phyloP scores from a whole-genome alignment of 345 rosid species.

The Brassica incana region DNA sequence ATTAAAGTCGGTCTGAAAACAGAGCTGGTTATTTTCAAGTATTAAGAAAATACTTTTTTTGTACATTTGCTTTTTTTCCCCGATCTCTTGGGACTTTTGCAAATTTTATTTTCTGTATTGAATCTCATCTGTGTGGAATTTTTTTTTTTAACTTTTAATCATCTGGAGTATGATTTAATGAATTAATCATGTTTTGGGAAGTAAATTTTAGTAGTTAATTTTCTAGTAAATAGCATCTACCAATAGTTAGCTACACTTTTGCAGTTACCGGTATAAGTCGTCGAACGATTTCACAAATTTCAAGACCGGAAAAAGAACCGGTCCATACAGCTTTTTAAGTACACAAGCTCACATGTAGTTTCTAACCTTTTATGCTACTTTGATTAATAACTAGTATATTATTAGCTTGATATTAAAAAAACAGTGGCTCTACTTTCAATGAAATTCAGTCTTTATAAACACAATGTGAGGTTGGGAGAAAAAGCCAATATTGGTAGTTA shows the following conservation, averaged over 20 bases:
- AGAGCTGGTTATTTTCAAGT: neutral
- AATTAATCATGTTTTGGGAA: neutral
- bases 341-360: conserved; percentile 34
- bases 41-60: conserved; percentile 1
- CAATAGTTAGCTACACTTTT: neutral
- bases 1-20: conserved; percentile 24
- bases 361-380: conserved; percentile 27
- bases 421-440: conserved; percentile 33
- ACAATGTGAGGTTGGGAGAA: conserved; percentile 22
- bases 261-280: conserved; percentile 16
- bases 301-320: conserved; percentile 30
- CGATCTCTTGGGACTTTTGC: neutral
- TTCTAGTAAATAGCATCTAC: neutral
- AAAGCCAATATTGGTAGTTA: conserved; percentile 10
- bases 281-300: conserved; percentile 17
- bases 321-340: conserved; percentile 40
- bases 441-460: conserved; percentile 14
- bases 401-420: conserved; percentile 34
- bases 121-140: conserved; percentile 27
- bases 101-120: conserved; percentile 3
- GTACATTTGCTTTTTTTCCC: conserved; percentile 15
- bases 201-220: conserved; percentile 1
- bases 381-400: conserved; percentile 34
- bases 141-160: neutral
- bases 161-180: neutral